These are phyloP conservation scores for Chytriomyces hyalinus DNA, from an alignment of 192 early-diverging fungal species.

Conservation along the genomic window DNA sequence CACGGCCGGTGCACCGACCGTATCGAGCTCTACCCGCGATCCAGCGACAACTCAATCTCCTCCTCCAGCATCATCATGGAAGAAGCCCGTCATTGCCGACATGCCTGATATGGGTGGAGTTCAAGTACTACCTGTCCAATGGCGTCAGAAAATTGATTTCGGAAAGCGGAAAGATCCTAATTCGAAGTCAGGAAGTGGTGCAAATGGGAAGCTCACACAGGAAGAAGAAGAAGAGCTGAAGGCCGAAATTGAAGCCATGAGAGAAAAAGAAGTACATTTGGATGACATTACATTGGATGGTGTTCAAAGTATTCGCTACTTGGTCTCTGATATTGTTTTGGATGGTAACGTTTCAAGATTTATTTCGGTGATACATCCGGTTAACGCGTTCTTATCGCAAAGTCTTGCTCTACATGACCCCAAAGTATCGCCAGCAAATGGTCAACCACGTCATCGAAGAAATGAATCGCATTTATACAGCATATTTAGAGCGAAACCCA, in stretches of 20 bases:
- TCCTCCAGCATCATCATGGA: constrained; percentile 18
- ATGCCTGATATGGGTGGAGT: constrained; percentile 59
- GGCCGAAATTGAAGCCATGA: constrained; percentile 57
- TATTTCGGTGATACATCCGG: constrained; percentile 16
- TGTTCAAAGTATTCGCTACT: constrained; percentile 76
- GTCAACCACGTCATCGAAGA: constrained; percentile 76
- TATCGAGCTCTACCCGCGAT: constrained; percentile 30
- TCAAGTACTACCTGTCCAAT: constrained; percentile 82
- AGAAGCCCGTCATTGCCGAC: constrained; percentile 33
- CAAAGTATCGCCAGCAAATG: constrained; percentile 81
- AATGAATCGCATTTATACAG: constrained; percentile 74
- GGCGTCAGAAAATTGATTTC: constrained; percentile 81
- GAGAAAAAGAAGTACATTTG: constrained; percentile 68
- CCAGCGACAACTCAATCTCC: constrained; percentile 10
- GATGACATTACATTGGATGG: constrained; percentile 82
- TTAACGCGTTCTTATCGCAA: not conserved
- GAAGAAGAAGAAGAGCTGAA: constrained; percentile 24
- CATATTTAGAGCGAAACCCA: constrained; percentile 76
- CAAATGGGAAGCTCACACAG: constrained; percentile 6
- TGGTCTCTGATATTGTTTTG: constrained; percentile 83
- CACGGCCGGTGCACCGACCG: constrained; percentile 16
- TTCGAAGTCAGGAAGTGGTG: not conserved
- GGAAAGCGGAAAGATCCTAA: constrained; percentile 56
- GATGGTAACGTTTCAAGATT: constrained; percentile 63
- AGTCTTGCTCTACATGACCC: constrained; percentile 86